A percentile compares a stretch with the other conserved stretches of the same genome.
Conservation (phyloP, 352 stramenopile species). For the Phytophthora melonis region DNA sequence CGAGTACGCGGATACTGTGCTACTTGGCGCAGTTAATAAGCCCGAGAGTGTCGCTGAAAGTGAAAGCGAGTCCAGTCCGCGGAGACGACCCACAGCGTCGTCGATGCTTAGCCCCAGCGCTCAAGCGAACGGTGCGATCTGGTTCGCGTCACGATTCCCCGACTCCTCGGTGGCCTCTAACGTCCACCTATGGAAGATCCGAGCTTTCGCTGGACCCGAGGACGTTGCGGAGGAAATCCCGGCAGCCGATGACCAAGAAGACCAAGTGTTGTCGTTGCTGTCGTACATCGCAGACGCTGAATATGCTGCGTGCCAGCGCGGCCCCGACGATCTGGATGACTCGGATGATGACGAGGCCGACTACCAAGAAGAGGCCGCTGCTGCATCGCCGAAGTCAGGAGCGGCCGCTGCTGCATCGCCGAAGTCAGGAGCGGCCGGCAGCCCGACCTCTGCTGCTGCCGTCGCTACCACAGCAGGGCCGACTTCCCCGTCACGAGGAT, state of each 20-base stretch:
- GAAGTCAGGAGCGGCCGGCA: conserved; percentile 6
- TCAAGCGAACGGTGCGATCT: conserved; percentile 61
- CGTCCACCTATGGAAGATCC: conserved; percentile 85
- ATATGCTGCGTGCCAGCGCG: conserved; percentile 77
- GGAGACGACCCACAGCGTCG: conserved; percentile 20
- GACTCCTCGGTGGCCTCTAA: conserved; percentile 81
- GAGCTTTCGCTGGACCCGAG: conserved; percentile 61
- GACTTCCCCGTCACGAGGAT: conserved; percentile 30
- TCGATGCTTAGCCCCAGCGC: conserved; percentile 27
- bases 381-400: conserved; percentile 12
- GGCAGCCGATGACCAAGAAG: conserved; percentile 63
- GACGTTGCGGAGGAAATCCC: conserved; percentile 67
- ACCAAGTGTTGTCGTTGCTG: conserved; percentile 82
- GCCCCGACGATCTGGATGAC: conserved; percentile 49
- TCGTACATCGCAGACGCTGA: conserved; percentile 89
- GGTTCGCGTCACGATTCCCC: conserved; percentile 85
- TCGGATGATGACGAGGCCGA: conserved; percentile 65
- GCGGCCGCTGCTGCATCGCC: conserved; percentile 3
- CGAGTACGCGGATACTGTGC: conserved; percentile 58
- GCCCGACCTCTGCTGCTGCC: conserved; percentile 12
- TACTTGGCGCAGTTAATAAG: conserved; percentile 45
- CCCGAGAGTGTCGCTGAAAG: conserved; percentile 21
- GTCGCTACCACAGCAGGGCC: not conserved
- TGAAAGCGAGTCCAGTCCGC: conserved; percentile 25
- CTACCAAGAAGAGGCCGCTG: conserved; percentile 35